phyloP scores from a whole-genome alignment of 331 rosid species.

The Acacia concinna region DNA sequence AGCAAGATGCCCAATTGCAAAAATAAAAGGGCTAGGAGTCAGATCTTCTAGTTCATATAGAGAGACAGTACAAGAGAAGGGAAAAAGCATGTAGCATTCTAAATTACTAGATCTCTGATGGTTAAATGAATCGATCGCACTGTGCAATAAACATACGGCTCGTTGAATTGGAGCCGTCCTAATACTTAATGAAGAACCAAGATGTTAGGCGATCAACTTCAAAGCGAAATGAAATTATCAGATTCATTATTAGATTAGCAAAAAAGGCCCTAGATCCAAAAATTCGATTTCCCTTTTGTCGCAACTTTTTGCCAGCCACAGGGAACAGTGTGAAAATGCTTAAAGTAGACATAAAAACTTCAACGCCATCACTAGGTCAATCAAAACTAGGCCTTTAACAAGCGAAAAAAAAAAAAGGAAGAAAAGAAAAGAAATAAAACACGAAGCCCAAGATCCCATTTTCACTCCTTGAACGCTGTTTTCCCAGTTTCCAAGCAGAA shows the following conservation, averaged over 20 bases:
- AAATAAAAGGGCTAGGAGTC: neutral
- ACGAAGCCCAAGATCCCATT: conserved; percentile 44
- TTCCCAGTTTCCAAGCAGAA: conserved; percentile 28
- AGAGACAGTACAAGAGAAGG: neutral
- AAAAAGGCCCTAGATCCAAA: conserved; percentile 33
- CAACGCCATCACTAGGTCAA: conserved; percentile 29
- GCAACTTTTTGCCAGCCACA: conserved; percentile 18
- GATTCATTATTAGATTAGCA: conserved; percentile 4
- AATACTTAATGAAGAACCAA: neutral
- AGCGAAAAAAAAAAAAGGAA: neutral
- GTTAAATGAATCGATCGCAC: conserved; percentile 1
- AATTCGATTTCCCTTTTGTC: conserved; percentile 12
- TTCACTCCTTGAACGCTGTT: conserved; percentile 22
- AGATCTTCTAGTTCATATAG: conserved; percentile 13
- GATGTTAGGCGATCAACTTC: neutral
- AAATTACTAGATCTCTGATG: neutral
- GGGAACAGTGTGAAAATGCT: conserved; percentile 20
- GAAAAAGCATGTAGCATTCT: neutral
- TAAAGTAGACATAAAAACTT: conserved; percentile 31
- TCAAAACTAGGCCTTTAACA: conserved; percentile 17
- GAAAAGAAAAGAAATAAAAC: neutral
- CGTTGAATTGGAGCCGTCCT: neutral
- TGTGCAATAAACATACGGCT: neutral
- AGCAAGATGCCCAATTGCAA: neutral
- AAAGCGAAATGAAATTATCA: neutral